Conservation (phyloP, 2,329 filamentous ascomycete genomes). For the Mycosphaerella sp. region DNA sequence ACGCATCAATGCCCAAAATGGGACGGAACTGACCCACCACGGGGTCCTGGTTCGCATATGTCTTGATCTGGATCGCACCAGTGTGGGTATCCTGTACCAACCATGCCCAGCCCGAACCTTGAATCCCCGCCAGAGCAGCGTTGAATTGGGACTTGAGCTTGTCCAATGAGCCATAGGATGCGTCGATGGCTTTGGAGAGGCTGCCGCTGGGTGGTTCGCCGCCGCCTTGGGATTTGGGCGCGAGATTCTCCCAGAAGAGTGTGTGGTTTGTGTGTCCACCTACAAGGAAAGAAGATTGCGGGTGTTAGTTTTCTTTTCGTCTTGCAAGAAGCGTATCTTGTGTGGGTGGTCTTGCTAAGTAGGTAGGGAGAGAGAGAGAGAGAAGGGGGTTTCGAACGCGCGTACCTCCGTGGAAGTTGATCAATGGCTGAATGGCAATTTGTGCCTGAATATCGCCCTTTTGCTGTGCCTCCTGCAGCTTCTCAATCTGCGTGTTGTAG, state of each 20-base stretch:
- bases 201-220: conserved; percentile 56
- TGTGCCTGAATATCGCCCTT: conserved; percentile 50
- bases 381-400: not conserved
- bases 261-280: conserved; percentile 61
- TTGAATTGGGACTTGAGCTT: conserved; percentile 59
- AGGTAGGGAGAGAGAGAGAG: no score
- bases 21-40: conserved; percentile 77
- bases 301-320: not conserved
- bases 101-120: conserved; percentile 71
- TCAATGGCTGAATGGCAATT: conserved; percentile 51
- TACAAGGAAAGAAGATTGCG: conserved; percentile 7
- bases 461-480: conserved; percentile 54
- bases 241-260: conserved; percentile 65
- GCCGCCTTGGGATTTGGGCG: conserved; percentile 60
- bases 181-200: conserved; percentile 53
- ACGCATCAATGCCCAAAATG: conserved; percentile 83
- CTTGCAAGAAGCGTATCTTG: not conserved
- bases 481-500: conserved; percentile 72
- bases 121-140: conserved; percentile 56
- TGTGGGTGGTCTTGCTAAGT: not conserved
- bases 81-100: conserved; percentile 61
- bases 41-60: conserved; percentile 82
- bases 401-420: conserved; percentile 60
- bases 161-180: conserved; percentile 53
- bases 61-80: conserved; percentile 63